Evolutionary conservation across 2,329 filamentous ascomycete species (phyloP), one percentile per base, ranked within the genome.

Genomic region (Pseudopithomyces maydicus): DNA sequence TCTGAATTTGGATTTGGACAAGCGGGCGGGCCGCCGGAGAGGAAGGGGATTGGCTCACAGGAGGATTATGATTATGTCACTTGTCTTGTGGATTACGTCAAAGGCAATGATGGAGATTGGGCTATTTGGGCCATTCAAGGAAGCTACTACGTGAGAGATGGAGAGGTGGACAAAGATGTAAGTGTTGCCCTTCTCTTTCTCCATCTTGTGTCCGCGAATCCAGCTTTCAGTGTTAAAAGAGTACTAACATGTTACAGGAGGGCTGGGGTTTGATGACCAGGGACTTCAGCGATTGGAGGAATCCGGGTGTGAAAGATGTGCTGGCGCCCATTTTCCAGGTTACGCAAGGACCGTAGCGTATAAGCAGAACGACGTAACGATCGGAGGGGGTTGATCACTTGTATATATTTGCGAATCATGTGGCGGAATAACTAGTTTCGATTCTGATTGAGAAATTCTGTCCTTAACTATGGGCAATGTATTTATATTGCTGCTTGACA

Each of bases 51-150:
- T 12, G 60, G 56, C 17, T 51, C 22, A 10, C 46, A 62, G 55
- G 63, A 62, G 6, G 57, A 62, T n/a, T 66, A 66, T 39, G 50
- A 65, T 26, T 65, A 65, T 32, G 17, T 64, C 20, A 62, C 74
- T n/a, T 86, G 84, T 60, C 66, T 86, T 39, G 72, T 79, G 0
- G 75, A 75, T 5, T 86, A 84, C 57, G 77, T 85, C 72, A 69
- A 77, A 48, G 66, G 66, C 14, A 86, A 85, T 63, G 84, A 86
- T 63, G 81, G 80, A 45, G 84, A 86, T 62, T 86, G 84, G 83
- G 79, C 82, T 0, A 72, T 84, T 11, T 86, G 84, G 84, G 81
- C 81, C 1, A 62, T 86, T 29, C 82, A 84, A 73, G 84, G 84
- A n/a, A 81, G 80, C 55, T 87, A 85, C 61, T 86, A 86, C 61